Conservation (phyloP, 208 protist genomes). For the Leishmania martiniquensis region DNA sequence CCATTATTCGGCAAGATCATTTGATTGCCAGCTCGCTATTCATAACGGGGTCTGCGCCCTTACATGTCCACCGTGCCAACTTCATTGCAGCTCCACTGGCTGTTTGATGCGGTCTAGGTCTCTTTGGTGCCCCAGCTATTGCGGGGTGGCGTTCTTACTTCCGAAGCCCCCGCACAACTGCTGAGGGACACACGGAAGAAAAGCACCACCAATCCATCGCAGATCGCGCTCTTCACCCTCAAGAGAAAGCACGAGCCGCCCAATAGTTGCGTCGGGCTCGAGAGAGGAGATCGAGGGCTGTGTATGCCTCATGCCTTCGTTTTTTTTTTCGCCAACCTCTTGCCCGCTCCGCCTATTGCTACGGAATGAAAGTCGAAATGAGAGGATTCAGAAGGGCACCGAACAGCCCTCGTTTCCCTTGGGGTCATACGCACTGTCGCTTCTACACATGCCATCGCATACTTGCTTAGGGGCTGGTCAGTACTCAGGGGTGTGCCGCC, state of each 20-base stretch:
- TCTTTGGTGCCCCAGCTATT: conserved; percentile 49
- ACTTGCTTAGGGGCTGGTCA: not conserved
- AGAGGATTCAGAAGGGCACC: not conserved
- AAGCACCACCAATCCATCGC: not conserved
- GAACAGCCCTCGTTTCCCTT: not conserved
- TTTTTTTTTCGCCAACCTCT: not conserved
- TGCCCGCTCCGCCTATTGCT: not conserved
- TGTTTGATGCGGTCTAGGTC: conserved; percentile 43
- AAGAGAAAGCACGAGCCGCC: not conserved
- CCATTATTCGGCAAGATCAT: conserved; percentile 57
- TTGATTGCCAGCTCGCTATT: conserved; percentile 53
- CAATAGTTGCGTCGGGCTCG: not conserved
- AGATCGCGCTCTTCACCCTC: not conserved
- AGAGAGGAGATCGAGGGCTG: not conserved
- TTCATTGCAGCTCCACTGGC: conserved; percentile 45
- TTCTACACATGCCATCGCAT: not conserved
- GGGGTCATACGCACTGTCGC: not conserved
- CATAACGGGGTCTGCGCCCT: conserved; percentile 34
- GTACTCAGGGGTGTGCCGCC: not conserved
- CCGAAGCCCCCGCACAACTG: conserved; percentile 49
- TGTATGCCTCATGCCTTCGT: not conserved
- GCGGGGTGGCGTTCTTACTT: conserved; percentile 48
- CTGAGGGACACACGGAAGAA: not conserved
- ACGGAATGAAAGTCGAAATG: not conserved
- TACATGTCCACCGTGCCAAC: conserved; percentile 32